phyloP scores from a whole-genome alignment of 495 filamentous ascomycete genomes.

The Penicillium longicatenatum region DNA sequence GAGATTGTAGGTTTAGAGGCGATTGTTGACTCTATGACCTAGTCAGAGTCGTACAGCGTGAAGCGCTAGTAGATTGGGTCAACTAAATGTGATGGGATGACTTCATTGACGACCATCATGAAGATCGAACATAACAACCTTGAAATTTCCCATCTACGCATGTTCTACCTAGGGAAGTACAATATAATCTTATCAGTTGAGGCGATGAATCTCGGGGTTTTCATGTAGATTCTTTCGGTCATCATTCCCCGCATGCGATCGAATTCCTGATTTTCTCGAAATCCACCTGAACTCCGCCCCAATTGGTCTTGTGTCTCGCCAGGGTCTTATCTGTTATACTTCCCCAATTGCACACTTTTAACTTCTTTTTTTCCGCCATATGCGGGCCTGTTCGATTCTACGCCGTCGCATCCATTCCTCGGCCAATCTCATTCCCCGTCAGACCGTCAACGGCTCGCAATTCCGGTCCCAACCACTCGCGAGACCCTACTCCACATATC shows the following conservation, averaged over 20 bases:
- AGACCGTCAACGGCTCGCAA: constrained; percentile 23
- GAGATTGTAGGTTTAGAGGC: not conserved
- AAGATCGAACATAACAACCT: not conserved
- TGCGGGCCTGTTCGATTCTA: constrained; percentile 37
- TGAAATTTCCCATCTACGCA: not conserved
- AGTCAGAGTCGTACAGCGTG: not conserved
- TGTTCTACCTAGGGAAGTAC: too few relatives aligned
- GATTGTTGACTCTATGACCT: not conserved
- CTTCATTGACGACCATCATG: constrained; percentile 1
- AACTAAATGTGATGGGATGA: constrained; percentile 1
- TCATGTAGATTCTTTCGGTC: not conserved
- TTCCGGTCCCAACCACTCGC: constrained; percentile 22
- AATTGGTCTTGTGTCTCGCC: constrained; percentile 7
- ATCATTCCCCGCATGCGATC: constrained; percentile 3
- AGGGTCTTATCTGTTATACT: constrained; percentile 15
- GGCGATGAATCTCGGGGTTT: not conserved
- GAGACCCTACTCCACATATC: constrained; percentile 35
- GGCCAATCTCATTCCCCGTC: constrained; percentile 42
- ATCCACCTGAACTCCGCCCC: not conserved
- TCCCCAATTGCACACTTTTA: constrained; percentile 10
- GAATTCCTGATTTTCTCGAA: not conserved
- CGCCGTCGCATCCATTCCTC: constrained; percentile 39
- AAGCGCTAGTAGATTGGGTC: not conserved
- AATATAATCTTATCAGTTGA: too few relatives aligned
- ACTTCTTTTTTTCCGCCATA: constrained; percentile 29